Percentiles rank a stretch among this genome's conserved stretches.
These are phyloP conservation scores for Hyaloscypha variabilis DNA, from an alignment of 495 filamentous ascomycete genomes.

Conservation along the genomic window DNA sequence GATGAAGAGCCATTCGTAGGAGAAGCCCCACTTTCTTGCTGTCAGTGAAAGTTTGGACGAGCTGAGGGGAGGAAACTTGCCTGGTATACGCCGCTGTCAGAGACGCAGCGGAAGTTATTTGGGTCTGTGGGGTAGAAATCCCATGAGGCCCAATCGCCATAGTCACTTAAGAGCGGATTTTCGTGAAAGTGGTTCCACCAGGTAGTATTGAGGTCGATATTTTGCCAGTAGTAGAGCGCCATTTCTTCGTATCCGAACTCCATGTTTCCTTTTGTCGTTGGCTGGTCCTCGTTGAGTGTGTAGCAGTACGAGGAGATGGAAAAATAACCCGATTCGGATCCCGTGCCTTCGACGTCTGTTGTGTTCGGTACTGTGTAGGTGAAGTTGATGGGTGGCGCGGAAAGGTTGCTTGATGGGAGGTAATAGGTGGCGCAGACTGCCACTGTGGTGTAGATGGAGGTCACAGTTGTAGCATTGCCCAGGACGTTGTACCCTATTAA, in stretches of 20 bases:
- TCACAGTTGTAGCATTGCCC: no score
- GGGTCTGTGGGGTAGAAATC: not conserved
- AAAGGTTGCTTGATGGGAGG: no score
- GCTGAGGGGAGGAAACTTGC: not conserved
- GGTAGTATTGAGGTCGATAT: not conserved
- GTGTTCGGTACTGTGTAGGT: no score
- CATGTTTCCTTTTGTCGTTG: no score
- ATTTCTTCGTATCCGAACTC: not conserved
- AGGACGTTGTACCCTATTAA: no score
- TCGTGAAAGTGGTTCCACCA: not conserved
- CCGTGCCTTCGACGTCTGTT: no score
- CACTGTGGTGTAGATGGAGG: no score
- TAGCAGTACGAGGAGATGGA: no score
- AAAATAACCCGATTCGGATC: no score
- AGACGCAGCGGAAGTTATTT: not conserved
- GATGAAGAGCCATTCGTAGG: constrained; percentile 20
- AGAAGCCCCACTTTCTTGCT: constrained; percentile 19
- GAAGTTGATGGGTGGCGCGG: no score
- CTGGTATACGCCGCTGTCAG: not conserved
- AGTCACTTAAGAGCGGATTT: not conserved
- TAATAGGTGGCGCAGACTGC: no score
- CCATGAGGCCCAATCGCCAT: not conserved
- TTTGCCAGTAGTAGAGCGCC: not conserved
- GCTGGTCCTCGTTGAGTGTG: no score
- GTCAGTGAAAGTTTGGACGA: not conserved